Base-by-base conservation (phyloP, 225 moss, liverwort and hornwort genomes). In the Physcomitrium patens region DNA sequence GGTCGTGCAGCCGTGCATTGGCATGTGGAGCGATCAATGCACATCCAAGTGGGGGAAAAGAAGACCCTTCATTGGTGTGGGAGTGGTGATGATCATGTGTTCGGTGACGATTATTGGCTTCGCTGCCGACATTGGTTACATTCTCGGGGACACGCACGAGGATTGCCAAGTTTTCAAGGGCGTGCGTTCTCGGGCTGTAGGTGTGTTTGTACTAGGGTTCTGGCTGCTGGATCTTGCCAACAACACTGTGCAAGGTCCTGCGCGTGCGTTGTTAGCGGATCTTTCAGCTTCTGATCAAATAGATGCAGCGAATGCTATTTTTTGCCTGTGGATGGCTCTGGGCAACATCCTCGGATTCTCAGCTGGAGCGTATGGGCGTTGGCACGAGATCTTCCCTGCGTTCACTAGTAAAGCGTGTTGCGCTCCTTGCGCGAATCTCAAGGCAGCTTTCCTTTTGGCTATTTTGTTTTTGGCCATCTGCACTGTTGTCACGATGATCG, bases 151-250 rank as follows among this genome's bases (percentile, higher is more conserved):
- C 63, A 77, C 85, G 10, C 82, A 82, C 41, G 81, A 94, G 69
- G 83, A 83, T 65, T 94, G 96, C 84, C 44, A 63, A 2, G 73
- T 64, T 10, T 91, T 63, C 75, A 90, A 84, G 73, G 90, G 89
- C 12, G 20, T 43, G 10, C 90, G 94, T 1, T 89, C 87, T 0
- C 76, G 94, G 24, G 96, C 92, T 64, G 91, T 67, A 9, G 28
- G 55, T 53, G 80, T 96, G 52, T 94, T 96, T 74, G 72, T 94
- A 17, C n/a, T 94, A 74, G 96, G 96, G 58, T 96, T 96, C 75
- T 96, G 96, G 96, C 71, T 94, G 45, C 78, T 96, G 18, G 96
- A 96, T 65, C 80, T 96, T 12, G 94, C 94, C 10, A 94, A 94
- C 68, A 96, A 96, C 77, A 96, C 91, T 9, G 91, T 96, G 19